These are phyloP conservation scores for Colletotrichum tamarilloi DNA, from an alignment of 2,329 filamentous ascomycete species.

Conservation along the genomic window DNA sequence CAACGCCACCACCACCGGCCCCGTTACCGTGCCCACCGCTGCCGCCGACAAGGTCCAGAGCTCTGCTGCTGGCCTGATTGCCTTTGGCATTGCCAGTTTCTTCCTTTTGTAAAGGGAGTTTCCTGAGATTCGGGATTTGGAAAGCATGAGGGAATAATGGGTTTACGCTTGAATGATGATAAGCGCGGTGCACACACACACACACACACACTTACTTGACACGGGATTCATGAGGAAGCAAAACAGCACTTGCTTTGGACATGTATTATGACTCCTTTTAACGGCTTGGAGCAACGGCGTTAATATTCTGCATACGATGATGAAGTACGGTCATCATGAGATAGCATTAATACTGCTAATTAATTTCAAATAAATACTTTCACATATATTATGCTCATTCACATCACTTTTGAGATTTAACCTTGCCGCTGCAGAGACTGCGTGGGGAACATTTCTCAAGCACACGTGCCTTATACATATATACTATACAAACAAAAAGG, in stretches of 20 bases:
- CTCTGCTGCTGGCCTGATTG: slow-evolving; percentile 49
- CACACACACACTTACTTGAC: not conserved
- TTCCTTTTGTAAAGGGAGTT: slow-evolving; percentile 43
- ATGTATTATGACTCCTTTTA: slow-evolving; percentile 15
- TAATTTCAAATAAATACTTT: not conserved
- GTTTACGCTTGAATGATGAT: not conserved
- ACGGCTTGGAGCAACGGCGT: slow-evolving; percentile 25
- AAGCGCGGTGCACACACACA: not conserved
- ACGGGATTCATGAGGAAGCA: not conserved
- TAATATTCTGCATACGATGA: slow-evolving; percentile 14
- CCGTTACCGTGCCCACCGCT: slow-evolving; percentile 45
- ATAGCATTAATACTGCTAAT: slow-evolving; percentile 10
- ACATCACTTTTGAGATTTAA: not conserved
- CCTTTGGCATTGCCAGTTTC: slow-evolving; percentile 50
- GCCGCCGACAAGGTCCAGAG: slow-evolving; percentile 42
- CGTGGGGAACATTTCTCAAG: no score
- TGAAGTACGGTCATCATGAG: slow-evolving; percentile 10
- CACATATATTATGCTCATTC: not conserved
- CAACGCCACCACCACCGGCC: slow-evolving; percentile 42
- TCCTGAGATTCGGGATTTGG: no score
- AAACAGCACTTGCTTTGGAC: not conserved
- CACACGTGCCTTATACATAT: no score
- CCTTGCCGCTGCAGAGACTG: not conserved
- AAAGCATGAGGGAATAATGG: not conserved
- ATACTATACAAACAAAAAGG: no score